Evolutionary conservation across 306 rosid genomes (phyloP).

Genomic region (Corylus heterophylla): DNA sequence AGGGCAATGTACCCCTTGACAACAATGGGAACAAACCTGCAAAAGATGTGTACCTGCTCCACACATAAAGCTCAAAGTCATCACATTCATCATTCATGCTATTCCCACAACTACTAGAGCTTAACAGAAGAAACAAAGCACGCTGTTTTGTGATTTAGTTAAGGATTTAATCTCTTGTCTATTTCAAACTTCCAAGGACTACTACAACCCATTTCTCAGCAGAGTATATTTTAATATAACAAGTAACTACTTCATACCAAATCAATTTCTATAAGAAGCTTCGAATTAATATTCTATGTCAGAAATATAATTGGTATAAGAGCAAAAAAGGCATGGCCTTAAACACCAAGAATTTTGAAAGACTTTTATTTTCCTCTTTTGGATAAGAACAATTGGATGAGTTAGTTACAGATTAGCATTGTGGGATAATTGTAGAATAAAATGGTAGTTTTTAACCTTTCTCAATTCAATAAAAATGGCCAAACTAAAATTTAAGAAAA

Average conservation of each 20-base stretch:
- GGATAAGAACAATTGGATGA: no score
- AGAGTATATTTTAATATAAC: background rate
- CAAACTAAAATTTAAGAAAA: no score
- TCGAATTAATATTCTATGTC: background rate
- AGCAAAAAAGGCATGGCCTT: no score
- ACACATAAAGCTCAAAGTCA: background rate
- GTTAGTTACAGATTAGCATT: no score
- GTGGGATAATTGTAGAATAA: no score
- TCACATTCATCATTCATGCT: background rate
- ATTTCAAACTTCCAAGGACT: background rate
- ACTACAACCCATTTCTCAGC: background rate
- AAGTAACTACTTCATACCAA: background rate
- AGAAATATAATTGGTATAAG: no score
- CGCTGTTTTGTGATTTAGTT: no score
- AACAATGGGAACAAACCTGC: slow-evolving; percentile 77
- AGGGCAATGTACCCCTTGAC: slow-evolving; percentile 63
- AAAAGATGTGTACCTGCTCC: slow-evolving; percentile 75
- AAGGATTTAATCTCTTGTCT: no score
- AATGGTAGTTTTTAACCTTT: no score
- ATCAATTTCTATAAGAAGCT: background rate
- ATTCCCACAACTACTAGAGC: background rate
- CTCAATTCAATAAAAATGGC: no score
- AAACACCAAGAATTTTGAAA: no score
- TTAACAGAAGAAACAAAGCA: background rate
- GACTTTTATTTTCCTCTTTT: no score